These are phyloP conservation scores for Ramalina intermedia DNA, from an alignment of 495 filamentous ascomycete genomes.

Conservation along the genomic window DNA sequence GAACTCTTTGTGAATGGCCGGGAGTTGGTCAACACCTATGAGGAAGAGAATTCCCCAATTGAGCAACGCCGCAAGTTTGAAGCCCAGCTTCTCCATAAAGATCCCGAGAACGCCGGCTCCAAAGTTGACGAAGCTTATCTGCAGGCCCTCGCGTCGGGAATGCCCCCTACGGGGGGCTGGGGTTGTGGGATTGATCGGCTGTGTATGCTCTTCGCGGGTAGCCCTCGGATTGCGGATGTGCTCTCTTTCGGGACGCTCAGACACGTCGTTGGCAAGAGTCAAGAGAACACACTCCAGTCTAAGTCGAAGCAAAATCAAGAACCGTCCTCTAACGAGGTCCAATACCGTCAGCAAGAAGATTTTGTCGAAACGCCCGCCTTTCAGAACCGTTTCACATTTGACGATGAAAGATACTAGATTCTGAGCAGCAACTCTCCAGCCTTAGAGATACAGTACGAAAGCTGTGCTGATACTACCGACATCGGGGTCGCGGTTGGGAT, in stretches of 20 bases:
- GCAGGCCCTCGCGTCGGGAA: conserved; percentile 66
- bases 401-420: no score
- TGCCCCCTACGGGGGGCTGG: conserved; percentile 93
- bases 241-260: conserved; percentile 76
- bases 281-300: not conserved
- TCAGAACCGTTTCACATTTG: no score
- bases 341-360: no score
- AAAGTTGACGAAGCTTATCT: conserved; percentile 72
- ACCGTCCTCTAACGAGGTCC: no score
- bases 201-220: conserved; percentile 72
- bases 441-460: no score
- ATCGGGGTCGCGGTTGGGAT: no score
- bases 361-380: no score
- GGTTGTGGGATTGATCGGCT: conserved; percentile 84
- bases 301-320: no score
- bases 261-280: conserved; percentile 36
- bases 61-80: conserved; percentile 76
- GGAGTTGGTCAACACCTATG: conserved; percentile 89
- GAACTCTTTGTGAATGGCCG: conserved; percentile 73
- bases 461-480: no score
- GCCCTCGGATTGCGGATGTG: conserved; percentile 63
- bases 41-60: conserved; percentile 90
- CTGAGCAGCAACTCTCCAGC: no score
- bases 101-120: conserved; percentile 23
- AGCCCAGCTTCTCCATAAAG: conserved; percentile 36